Percentiles rank a stretch among this genome's conserved stretches.
Evolutionary conservation across 2,329 filamentous ascomycete species (phyloP).

Genomic region (Thermomyces lanuginosus): DNA sequence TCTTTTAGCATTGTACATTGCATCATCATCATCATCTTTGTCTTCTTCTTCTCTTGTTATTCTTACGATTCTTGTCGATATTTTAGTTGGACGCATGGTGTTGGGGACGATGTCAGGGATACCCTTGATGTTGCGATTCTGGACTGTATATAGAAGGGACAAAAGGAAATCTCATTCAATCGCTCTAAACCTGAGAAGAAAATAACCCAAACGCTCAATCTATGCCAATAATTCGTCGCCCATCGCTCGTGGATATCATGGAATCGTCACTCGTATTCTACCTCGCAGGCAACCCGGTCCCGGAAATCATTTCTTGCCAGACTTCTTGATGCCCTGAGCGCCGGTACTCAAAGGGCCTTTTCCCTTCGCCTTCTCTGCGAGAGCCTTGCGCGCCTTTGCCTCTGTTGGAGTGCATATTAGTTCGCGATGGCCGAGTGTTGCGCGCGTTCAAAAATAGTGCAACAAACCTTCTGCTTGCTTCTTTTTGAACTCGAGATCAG

Average conservation of each 20-base stretch:
- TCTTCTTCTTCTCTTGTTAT: background rate
- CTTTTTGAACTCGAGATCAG: conserved; percentile 65
- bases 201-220: no score
- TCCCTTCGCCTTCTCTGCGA: conserved; percentile 65
- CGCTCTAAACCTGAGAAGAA: no score
- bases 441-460: no score
- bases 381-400: conserved; percentile 69
- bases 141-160: no score
- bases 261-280: background rate
- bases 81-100: conserved; percentile 2
- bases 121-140: conserved; percentile 2
- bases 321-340: conserved; percentile 89
- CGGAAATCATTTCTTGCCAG: conserved; percentile 68
- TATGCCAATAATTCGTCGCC: no score
- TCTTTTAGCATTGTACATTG: background rate
- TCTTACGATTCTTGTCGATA: conserved; percentile 2
- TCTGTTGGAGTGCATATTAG: conserved; percentile 32
- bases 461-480: conserved; percentile 69
- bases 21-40: conserved; percentile 1
- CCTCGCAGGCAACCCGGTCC: background rate
- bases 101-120: no score
- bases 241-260: no score
- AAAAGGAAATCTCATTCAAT: no score
- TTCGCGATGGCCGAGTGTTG: no score
- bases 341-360: conserved; percentile 81